These are phyloP conservation scores for Podospora bellae-mahoneyi DNA, from an alignment of 495 filamentous ascomycete species.

Conservation along the genomic window DNA sequence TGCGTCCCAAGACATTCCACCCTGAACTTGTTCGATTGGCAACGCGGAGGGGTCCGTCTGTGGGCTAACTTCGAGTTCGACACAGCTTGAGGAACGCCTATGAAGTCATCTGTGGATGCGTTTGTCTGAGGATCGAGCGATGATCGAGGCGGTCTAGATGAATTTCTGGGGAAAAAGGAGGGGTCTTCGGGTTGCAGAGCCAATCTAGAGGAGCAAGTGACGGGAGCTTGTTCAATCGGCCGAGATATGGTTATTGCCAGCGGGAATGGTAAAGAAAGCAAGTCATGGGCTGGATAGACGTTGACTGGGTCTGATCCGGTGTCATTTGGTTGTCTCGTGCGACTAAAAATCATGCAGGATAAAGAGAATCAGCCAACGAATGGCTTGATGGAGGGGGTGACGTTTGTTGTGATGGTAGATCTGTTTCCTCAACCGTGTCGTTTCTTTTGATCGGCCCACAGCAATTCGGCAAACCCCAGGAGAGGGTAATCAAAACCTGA, in stretches of 20 bases:
- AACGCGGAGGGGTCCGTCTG: background rate
- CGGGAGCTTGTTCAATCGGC: background rate
- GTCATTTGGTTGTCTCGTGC: constrained; percentile 26
- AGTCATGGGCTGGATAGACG: background rate
- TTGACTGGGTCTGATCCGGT: background rate
- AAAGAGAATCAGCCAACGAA: constrained; percentile 22
- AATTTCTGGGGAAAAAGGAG: background rate
- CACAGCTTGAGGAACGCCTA: background rate
- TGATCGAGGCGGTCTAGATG: background rate
- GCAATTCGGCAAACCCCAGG: background rate
- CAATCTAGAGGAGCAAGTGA: background rate
- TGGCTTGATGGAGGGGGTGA: constrained; percentile 20
- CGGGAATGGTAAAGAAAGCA: background rate
- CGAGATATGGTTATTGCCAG: constrained; percentile 1
- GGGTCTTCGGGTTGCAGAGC: background rate
- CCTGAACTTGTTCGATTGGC: background rate
- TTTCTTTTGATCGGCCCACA: background rate
- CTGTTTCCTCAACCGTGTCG: background rate
- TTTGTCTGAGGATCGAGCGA: background rate
- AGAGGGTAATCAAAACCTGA: background rate
- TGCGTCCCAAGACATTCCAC: background rate
- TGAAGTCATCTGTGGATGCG: background rate
- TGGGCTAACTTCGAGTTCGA: background rate
- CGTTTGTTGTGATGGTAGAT: background rate
- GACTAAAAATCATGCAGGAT: constrained; percentile 28